phyloP scores from a whole-genome alignment of 2,329 filamentous ascomycete species.

The Colletotrichum tamarilloi region DNA sequence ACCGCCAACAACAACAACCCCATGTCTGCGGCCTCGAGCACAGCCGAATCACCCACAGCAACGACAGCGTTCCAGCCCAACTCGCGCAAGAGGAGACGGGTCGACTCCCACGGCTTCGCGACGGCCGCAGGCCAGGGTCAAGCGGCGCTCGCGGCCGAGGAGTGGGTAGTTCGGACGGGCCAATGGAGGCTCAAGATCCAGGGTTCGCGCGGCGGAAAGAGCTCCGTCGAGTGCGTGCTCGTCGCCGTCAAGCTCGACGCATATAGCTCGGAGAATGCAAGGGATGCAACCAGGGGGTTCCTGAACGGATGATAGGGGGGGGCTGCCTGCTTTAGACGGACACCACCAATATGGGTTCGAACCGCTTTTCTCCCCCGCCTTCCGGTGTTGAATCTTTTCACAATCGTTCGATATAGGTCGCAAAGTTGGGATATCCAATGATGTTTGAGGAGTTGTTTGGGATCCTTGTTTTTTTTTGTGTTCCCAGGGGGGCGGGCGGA shows the following conservation, averaged over 20 bases:
- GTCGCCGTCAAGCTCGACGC: slow-evolving; percentile 82
- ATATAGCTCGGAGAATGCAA: slow-evolving; percentile 70
- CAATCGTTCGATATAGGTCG: neutral
- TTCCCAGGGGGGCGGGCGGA: neutral
- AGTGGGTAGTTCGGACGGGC: slow-evolving; percentile 75
- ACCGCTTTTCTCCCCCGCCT: neutral
- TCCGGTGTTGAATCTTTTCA: neutral
- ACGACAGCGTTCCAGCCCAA: slow-evolving; percentile 43
- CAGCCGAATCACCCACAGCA: slow-evolving; percentile 49
- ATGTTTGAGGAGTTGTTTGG: neutral
- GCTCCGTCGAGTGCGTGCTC: slow-evolving; percentile 75
- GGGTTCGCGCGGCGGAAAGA: slow-evolving; percentile 58
- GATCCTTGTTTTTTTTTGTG: neutral
- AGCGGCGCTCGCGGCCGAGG: slow-evolving; percentile 45
- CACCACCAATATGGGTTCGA: too few species aligned
- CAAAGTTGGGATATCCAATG: neutral
- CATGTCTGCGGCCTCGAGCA: slow-evolving; percentile 47
- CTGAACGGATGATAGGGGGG: slow-evolving; percentile 49
- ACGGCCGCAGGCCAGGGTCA: slow-evolving; percentile 31
- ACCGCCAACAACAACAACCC: slow-evolving; percentile 1
- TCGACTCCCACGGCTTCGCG: slow-evolving; percentile 44
- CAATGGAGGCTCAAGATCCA: slow-evolving; percentile 80
- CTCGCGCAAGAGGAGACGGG: slow-evolving; percentile 59
- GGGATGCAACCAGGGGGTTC: slow-evolving; percentile 76
- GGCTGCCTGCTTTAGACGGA: too few species aligned